Conservation (phyloP, 129 eudicot genomes). For the Solidago caesia region DNA sequence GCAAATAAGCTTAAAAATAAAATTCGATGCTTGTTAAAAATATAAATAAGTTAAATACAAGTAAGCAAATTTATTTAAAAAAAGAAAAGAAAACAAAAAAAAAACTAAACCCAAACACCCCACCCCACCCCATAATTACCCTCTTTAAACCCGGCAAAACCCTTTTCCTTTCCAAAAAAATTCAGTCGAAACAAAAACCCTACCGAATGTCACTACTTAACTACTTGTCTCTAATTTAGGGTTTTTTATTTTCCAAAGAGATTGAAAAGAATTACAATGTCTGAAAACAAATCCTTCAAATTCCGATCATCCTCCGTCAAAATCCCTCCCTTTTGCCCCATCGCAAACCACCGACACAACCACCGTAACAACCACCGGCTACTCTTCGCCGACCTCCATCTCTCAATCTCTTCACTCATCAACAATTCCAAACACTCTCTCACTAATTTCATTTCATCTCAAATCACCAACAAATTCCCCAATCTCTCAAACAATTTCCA, state of each 20-base stretch:
- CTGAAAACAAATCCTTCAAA: constrained; percentile 47
- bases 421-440: constrained; percentile 36
- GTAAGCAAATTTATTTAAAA: no score
- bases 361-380: constrained; percentile 19
- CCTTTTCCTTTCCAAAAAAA: neutral
- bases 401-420: constrained; percentile 32
- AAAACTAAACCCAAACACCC: no score
- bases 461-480: constrained; percentile 4
- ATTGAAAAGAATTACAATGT: constrained; percentile 37
- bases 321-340: constrained; percentile 41
- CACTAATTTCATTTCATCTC: constrained; percentile 39
- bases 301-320: constrained; percentile 58
- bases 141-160: neutral
- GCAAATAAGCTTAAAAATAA: no score
- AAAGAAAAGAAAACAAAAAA: no score
- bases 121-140: neutral
- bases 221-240: neutral
- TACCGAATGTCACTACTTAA: neutral
- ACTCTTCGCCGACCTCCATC: constrained; percentile 39
- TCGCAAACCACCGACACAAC: constrained; percentile 22
- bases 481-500: constrained; percentile 10
- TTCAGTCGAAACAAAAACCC: constrained; percentile 2
- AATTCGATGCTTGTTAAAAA: no score
- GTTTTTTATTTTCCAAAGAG: constrained; percentile 1
- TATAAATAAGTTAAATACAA: no score